Conservation (phyloP, 23 red algal species). For the Cyanidium caldarium region DNA sequence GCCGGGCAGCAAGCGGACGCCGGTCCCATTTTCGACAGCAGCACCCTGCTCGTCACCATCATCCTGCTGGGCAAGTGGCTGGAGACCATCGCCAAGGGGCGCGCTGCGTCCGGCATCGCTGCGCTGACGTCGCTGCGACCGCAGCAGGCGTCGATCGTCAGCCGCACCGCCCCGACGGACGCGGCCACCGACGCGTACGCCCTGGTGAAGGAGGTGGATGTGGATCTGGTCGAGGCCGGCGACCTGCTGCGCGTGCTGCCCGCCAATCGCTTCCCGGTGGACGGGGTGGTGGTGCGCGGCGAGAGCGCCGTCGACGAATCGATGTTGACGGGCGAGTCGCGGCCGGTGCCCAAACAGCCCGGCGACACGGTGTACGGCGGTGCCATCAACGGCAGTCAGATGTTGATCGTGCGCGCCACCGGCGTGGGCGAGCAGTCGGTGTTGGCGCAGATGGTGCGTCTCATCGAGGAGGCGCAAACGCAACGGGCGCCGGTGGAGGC, state of each 20-base stretch:
- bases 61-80: slow-evolving; percentile 80
- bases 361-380: slow-evolving; percentile 59
- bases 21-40: slow-evolving; percentile 24
- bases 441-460: slow-evolving; percentile 63
- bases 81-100: slow-evolving; percentile 61
- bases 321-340: slow-evolving; percentile 90
- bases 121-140: slow-evolving; percentile 27
- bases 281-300: slow-evolving; percentile 59
- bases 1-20: neutral
- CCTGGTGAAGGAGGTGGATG: slow-evolving; percentile 13
- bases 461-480: slow-evolving; percentile 81
- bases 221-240: slow-evolving; percentile 37
- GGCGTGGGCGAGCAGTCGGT: slow-evolving; percentile 36
- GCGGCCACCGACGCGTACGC: neutral
- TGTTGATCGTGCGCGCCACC: slow-evolving; percentile 51
- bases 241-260: slow-evolving; percentile 57
- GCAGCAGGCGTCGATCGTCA: neutral
- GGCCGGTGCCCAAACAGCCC: slow-evolving; percentile 44
- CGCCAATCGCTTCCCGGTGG: slow-evolving; percentile 48
- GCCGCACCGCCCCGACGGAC: neutral
- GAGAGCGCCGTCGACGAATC: slow-evolving; percentile 53
- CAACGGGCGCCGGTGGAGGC: slow-evolving; percentile 51
- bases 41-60: slow-evolving; percentile 81
- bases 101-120: slow-evolving; percentile 47
- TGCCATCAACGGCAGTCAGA: slow-evolving; percentile 38